Base-by-base conservation (phyloP, 257 asterid genomes). In the Eustoma russellianum region DNA sequence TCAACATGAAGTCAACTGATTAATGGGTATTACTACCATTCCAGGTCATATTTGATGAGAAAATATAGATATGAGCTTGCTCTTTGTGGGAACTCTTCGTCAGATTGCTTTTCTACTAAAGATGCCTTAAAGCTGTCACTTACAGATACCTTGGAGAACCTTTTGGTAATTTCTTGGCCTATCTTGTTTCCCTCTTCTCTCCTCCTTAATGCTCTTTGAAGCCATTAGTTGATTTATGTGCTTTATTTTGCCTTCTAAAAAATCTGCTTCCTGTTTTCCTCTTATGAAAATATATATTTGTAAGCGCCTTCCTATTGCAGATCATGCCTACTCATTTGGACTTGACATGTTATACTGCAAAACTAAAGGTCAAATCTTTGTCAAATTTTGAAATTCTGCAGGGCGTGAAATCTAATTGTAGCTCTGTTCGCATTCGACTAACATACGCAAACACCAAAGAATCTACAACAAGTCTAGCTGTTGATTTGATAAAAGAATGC, bases 41-140 rank as follows among this genome's bases (percentile, higher is more conserved):
- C 63, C 88, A 90, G 95, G 94, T 67, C 46, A 34, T 79, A 81
- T 67, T 46, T 86, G 53, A 72, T 58, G 55, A 77, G 70, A 66
- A 90, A 80, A 77, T 80, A 70, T 59, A 52, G 59, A 54, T 75
- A 85, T 33, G 84, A 81, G 68, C 55, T 74, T 63, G 75, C 79
- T 90, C 79, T 69, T 72, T 66, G 11, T 8, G 81, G 76, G 69
- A 73, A 60, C 74, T 63, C 71, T 53, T 67, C 66, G 48, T 35
- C 71, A 56, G 73, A 59, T 34, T 38, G 66, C 70, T 59, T 71
- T 63, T 63, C 77, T 17, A 63, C 77, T 41, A 90, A 90, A 73
- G 95, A 90, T 69, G 80, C 79, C 60, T 68, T 90, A 56, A 83
- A 82, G 67, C 52, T 72, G 71, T 76, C 87, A 13, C 57, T 86